Percentiles rank a stretch among this genome's conserved stretches.
These are phyloP conservation scores for Solanum virginianum DNA, from an alignment of 257 asterid genomes.

Conservation along the genomic window DNA sequence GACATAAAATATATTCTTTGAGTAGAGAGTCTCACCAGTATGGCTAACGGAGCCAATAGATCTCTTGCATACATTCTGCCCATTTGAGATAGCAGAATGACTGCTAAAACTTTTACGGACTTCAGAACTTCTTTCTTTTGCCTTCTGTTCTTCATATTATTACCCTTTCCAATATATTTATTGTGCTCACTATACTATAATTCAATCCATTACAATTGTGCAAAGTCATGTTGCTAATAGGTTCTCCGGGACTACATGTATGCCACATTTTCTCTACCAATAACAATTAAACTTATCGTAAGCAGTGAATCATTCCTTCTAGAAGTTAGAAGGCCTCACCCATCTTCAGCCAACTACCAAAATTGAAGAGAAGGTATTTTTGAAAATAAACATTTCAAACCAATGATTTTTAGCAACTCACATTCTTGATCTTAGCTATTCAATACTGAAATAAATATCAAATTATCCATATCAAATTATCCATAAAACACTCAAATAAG, in stretches of 20 bases:
- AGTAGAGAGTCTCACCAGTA: conserved; percentile 54
- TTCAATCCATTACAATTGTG: conserved; percentile 33
- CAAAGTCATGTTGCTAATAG: conserved; percentile 4
- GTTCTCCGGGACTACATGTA: conserved; percentile 40
- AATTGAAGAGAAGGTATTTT: conserved; percentile 92
- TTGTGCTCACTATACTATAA: conserved; percentile 23
- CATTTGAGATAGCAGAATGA: conserved; percentile 71
- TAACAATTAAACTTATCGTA: conserved; percentile 69
- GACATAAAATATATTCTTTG: not conserved
- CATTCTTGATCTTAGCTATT: conserved; percentile 32
- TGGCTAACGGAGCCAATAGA: conserved; percentile 59
- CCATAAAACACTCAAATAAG: not conserved
- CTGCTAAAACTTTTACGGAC: conserved; percentile 79
- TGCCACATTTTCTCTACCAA: conserved; percentile 82
- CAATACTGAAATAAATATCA: conserved; percentile 42
- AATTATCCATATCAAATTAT: not conserved
- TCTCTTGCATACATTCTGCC: conserved; percentile 64
- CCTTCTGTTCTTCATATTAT: conserved; percentile 47
- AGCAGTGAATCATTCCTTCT: conserved; percentile 68
- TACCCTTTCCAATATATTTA: conserved; percentile 30
- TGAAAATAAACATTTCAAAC: conserved; percentile 19
- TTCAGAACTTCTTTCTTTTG: conserved; percentile 69
- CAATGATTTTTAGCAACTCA: conserved; percentile 14
- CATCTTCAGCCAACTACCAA: conserved; percentile 81
- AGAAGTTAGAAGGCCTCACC: conserved; percentile 67